Evolutionary conservation across 2,329 filamentous ascomycete species (phyloP).

Genomic region (Amphichorda felina): DNA sequence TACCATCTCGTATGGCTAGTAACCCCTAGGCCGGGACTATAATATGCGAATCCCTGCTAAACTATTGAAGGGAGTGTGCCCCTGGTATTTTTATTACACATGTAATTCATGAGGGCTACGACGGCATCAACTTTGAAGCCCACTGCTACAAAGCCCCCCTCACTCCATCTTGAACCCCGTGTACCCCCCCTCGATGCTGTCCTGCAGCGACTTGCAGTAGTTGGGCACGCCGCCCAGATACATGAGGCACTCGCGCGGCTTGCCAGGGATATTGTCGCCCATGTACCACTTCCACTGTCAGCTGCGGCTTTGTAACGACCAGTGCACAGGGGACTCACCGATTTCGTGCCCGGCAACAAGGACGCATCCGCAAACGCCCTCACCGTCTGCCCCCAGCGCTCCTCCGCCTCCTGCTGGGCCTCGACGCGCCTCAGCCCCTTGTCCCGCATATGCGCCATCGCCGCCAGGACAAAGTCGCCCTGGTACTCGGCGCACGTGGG

Average conservation of each 20-base stretch:
- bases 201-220: conserved; percentile 4
- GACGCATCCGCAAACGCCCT: conserved; percentile 14
- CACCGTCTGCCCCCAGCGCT: conserved; percentile 16
- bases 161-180: no score
- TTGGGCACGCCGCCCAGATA: conserved; percentile 15
- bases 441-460: conserved; percentile 16
- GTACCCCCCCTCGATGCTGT: no score
- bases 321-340: conserved; percentile 6
- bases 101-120: no score
- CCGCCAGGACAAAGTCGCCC: conserved; percentile 22
- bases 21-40: no score
- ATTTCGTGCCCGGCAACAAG: conserved; percentile 18
- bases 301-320: background rate
- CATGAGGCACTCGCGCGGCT: conserved; percentile 19
- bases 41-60: no score
- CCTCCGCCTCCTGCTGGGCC: conserved; percentile 14
- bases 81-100: no score
- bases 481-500: conserved; percentile 26
- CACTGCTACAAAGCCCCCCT: no score
- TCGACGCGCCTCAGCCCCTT: conserved; percentile 18
- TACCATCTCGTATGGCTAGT: no score
- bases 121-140: no score
- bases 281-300: conserved; percentile 21
- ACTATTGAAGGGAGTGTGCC: no score
- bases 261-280: conserved; percentile 27